phyloP scores from a whole-genome alignment of 176 grass and related monocot species.

The Zoysia pacifica region DNA sequence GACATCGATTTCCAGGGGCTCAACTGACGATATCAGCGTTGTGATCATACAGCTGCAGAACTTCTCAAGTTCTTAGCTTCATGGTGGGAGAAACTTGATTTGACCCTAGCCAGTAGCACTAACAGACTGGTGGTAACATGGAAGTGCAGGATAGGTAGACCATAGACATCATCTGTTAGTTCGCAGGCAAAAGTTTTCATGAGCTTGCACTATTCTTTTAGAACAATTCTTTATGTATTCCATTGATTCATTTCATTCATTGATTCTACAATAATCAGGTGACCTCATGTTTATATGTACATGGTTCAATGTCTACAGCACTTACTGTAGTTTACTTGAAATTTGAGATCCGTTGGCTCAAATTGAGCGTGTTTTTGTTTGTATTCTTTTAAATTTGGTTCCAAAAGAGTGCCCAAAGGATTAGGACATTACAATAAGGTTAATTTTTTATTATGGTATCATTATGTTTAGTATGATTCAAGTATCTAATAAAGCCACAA shows the following conservation, averaged over 20 bases:
- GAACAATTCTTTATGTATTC: constrained; percentile 45
- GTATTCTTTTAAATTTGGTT: background rate
- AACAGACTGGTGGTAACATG: constrained; percentile 33
- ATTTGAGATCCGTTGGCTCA: constrained; percentile 2
- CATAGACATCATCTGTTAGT: constrained; percentile 28
- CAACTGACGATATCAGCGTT: constrained; percentile 79
- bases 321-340: background rate
- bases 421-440: background rate
- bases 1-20: constrained; percentile 64
- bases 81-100: background rate
- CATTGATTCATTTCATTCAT: constrained; percentile 43
- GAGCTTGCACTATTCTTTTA: constrained; percentile 49
- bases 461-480: too few species aligned
- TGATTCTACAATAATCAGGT: constrained; percentile 43
- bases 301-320: background rate
- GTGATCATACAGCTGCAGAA: constrained; percentile 80
- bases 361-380: background rate
- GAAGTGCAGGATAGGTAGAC: background rate
- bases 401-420: background rate
- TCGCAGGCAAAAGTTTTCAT: constrained; percentile 58
- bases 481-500: too few species aligned
- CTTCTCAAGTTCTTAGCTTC: constrained; percentile 38
- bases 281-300: constrained; percentile 5
- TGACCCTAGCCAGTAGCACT: constrained; percentile 36
- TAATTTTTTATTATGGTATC: too few species aligned